Evolutionary conservation across 192 early-diverging fungal species (phyloP), one percentile per base, ranked within the genome.

Genomic region (Chytriomyces sp.): DNA sequence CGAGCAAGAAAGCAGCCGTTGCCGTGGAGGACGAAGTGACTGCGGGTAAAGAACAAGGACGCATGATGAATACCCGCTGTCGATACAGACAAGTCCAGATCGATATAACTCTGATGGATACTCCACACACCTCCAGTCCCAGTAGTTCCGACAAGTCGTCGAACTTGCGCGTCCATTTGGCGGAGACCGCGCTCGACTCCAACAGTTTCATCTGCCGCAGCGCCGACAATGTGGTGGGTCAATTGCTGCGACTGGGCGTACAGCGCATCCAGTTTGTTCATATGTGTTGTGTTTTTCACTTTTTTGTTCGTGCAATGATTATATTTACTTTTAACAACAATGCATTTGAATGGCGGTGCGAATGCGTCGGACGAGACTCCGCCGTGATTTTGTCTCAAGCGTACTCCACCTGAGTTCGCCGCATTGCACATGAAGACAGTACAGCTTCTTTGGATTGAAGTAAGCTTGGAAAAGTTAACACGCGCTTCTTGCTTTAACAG

Each of bases 91-190:
- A 35, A 35, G 35, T 35, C 35, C 35, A 35, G 35, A 35, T 35
- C 35, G 35, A 35, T 35, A 35, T 35, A 35, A 35, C 35, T 35
- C 35, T 35, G 35, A 35, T 57, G 53, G 53, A 13, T 57, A 18
- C 35, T 3, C 61, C 5, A 71, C 18, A 43, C 64, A 7, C 92
- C 90, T 10, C 88, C 89, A 72, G 67, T 3, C 53, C 43, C 45
- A 83, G 81, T 13, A 80, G 67, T 5, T 82, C 70, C 24, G 81
- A 57, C 69, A 60, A 77, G 79, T 44, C 45, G 24, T 48, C 4
- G 80, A 8, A 95, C 93, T 67, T 95, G 92, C 13, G 89, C 81
- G 76, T 94, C 94, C 64, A 99, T 95, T 86, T 97, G 92, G 81
- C 91, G 91, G 24, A 99, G 88, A 60, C 92, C 92, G 45, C 96